Evolutionary conservation across 164 flowering plant genomes (phyloP), one percentile per base, ranked within the genome.

Genomic region (Aristolochia contorta): DNA sequence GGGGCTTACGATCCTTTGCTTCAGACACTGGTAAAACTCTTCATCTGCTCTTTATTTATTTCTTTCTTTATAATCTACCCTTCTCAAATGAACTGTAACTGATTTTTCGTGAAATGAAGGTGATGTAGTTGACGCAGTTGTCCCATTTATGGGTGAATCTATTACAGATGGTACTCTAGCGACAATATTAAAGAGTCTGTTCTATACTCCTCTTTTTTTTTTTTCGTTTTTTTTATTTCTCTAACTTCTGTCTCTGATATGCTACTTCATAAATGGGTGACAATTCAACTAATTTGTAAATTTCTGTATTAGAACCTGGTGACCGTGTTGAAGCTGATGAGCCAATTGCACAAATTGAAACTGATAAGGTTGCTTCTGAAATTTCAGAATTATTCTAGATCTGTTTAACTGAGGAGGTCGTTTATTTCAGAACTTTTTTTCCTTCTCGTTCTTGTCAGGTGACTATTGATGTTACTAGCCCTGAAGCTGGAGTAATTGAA

Each of bases 101-200:
- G 12, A 9, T 12, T 18, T 13, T 23, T 43, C 14, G 16, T 67
- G 2, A 54, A 27, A 51, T 78, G 75, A 66, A 88, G 97, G 96
- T 43, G 96, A 93, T 67, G 33, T 75, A 54, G 92, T 90, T 74
- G 91, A 93, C 61, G 98, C 87, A 59, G 94, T 93, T 75, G 98
- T 93, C 49, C 98, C 98, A 61, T 80, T 67, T 61, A 86, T 93
- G 97, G 99, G 95, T 50, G 99, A 93, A 84, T 93, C 99, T 7
- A 88, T 93, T 54, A 83, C 77, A 43, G 99, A 93, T 77, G 97
- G 99, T 49, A 93, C 96, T 43, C 65, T 93, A 55, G 97, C 99
- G 24, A 78, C 67, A 20, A 86, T 90, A 65, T 75, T 90, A 71
- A 93, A 93, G 72, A 79, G 99, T 93, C 85, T 56, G 91, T 71